phyloP scores from a whole-genome alignment of 2,329 filamentous ascomycete species.

The Knufia fluminis region DNA sequence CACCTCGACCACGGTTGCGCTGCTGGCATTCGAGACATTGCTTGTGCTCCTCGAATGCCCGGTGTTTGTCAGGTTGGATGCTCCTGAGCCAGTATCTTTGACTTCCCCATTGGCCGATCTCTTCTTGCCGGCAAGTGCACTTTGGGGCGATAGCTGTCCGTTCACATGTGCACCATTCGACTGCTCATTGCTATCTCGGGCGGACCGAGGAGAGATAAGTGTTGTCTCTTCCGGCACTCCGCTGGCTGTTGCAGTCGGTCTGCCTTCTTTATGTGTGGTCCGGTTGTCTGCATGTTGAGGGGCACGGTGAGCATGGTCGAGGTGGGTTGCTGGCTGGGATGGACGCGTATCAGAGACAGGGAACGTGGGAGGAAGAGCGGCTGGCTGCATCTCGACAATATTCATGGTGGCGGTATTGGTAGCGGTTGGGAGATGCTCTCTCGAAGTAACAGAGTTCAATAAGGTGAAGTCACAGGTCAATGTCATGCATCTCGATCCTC shows the following conservation, averaged over 20 bases:
- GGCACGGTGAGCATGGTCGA: background rate
- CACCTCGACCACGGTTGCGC: conserved; percentile 57
- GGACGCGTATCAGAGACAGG: conserved; percentile 8
- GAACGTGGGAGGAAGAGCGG: conserved; percentile 5
- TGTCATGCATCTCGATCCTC: too few relatives aligned
- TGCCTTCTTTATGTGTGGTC: conserved; percentile 2
- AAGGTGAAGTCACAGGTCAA: too few relatives aligned
- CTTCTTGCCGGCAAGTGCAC: conserved; percentile 47
- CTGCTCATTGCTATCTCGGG: background rate
- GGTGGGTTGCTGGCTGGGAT: background rate
- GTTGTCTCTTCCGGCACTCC: background rate
- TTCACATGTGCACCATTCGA: background rate
- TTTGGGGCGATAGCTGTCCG: conserved; percentile 3
- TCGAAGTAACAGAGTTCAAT: background rate
- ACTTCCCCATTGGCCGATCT: conserved; percentile 67
- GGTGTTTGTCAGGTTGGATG: conserved; percentile 26
- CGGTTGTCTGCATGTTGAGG: background rate
- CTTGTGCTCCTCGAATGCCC: conserved; percentile 66
- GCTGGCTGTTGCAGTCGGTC: background rate
- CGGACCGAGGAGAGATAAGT: conserved; percentile 1
- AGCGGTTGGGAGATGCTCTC: background rate
- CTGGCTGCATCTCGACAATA: conserved; percentile 5
- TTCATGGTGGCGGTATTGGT: background rate
- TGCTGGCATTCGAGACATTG: conserved; percentile 53
- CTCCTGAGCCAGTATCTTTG: conserved; percentile 42